phyloP scores from a whole-genome alignment of 257 asterid species.

The Scutellaria barbata region DNA sequence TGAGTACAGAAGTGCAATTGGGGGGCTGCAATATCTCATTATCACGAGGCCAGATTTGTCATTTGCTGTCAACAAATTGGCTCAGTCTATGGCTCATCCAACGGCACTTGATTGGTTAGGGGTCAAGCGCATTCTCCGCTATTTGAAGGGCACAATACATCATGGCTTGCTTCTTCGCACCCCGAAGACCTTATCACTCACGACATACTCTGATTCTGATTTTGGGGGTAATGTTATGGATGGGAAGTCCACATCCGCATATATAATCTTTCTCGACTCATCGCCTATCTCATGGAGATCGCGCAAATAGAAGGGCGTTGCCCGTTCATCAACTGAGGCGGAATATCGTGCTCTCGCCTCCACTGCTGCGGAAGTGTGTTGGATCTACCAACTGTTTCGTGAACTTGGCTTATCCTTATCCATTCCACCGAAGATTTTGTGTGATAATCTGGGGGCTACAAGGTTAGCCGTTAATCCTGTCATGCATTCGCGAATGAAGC shows the following conservation, averaged over 20 bases:
- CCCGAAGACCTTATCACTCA: neutral
- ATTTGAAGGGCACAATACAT: neutral
- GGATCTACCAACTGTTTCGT: neutral
- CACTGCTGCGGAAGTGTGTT: neutral
- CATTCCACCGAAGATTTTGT: neutral
- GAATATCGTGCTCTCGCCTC: too few relatives aligned
- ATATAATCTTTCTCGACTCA: neutral
- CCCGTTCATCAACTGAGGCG: neutral
- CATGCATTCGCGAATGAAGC: neutral
- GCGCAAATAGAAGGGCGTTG: neutral
- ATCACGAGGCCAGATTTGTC: neutral
- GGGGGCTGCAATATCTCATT: neutral
- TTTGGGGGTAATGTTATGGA: neutral
- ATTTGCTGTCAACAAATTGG: neutral
- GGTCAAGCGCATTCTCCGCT: neutral
- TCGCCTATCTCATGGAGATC: neutral
- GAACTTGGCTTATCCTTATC: neutral
- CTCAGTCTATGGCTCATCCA: neutral
- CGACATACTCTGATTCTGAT: neutral
- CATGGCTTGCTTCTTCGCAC: neutral
- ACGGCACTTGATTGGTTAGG: neutral
- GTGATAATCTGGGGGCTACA: neutral
- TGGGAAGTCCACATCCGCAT: neutral
- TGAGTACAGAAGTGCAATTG: too few relatives aligned
- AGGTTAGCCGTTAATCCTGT: neutral